Base-by-base conservation (phyloP, 2,329 filamentous ascomycete genomes). In the Corniculantispora saksenae region DNA sequence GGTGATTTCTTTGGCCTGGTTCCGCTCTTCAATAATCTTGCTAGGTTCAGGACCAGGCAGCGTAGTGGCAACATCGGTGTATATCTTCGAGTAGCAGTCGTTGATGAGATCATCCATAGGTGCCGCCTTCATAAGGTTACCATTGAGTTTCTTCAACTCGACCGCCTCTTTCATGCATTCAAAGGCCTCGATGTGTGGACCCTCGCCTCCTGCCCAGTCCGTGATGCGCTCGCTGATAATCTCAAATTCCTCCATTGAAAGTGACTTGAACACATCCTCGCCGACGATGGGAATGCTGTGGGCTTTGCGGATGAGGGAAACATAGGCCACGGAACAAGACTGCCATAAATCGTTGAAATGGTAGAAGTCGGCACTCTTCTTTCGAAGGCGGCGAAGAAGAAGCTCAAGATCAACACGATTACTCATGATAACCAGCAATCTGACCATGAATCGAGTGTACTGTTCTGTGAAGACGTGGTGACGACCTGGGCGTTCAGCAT, bases 41-140 rank as follows among this genome's bases (percentile, higher is more conserved):
- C 81, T 77, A 25, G 84, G 79, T 54, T 83, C 78, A n/a, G 77
- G 74, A 32, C 81, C 81, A 0, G 85, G 84, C 2, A 93, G 78
- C 3, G 81, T 82, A 50, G 85, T 85, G 2, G 87, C 87, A 57
- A 93, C 80, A 35, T 89, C 86, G 21, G 84, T 83, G 73, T 92
- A 95, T 19, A 97, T 81, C 57, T 88, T 84, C 1, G 92, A 91
- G 76, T 97, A 99, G 57, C 91, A 89, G 77, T 99, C 95, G 25
- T 90, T 91, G 69, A 97, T 91, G n/a, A 98, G 84, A 72, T 99
- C 95, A 72, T 99, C 95, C 53, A 98, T 94, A 12, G 89, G 84
- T 0, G 88, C 86, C 0, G 90, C 86, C 77, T 97, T 97, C 86
- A 96, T 95, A 9, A 97, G 83, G 55, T 90, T 91, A 48, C 90